Conservation (phyloP, 306 rosid genomes). For the Canavalia gladiata region DNA sequence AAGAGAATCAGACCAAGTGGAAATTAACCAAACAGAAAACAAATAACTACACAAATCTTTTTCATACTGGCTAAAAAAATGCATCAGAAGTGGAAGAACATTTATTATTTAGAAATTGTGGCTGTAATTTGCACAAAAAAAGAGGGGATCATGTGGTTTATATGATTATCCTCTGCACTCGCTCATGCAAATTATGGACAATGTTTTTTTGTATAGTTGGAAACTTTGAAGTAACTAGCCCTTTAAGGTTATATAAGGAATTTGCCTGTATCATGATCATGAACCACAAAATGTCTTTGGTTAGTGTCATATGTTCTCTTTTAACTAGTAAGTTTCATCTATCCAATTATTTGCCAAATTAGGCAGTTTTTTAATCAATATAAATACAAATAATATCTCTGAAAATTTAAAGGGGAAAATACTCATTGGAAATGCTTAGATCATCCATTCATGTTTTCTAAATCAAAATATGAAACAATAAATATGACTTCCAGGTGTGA, state of each 20-base stretch:
- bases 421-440: neutral
- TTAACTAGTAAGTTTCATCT: neutral
- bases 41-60: neutral
- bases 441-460: neutral
- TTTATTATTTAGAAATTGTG: neutral
- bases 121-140: neutral
- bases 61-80: neutral
- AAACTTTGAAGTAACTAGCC: neutral
- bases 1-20: neutral
- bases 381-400: neutral
- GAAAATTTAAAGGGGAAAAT: neutral
- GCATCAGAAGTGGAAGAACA: neutral
- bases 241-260: neutral
- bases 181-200: neutral
- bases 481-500: neutral
- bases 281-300: neutral
- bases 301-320: neutral
- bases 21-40: neutral
- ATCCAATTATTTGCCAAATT: neutral
- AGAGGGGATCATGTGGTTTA: neutral
- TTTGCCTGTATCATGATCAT: neutral
- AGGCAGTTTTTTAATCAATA: neutral
- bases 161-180: neutral
- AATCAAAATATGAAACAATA: slow-evolving; percentile 5
- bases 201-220: neutral